Percentiles rank a stretch among this genome's conserved stretches.
phyloP scores from a whole-genome alignment of 805 yeast genomes.

The Jamesozyma gamospora region DNA sequence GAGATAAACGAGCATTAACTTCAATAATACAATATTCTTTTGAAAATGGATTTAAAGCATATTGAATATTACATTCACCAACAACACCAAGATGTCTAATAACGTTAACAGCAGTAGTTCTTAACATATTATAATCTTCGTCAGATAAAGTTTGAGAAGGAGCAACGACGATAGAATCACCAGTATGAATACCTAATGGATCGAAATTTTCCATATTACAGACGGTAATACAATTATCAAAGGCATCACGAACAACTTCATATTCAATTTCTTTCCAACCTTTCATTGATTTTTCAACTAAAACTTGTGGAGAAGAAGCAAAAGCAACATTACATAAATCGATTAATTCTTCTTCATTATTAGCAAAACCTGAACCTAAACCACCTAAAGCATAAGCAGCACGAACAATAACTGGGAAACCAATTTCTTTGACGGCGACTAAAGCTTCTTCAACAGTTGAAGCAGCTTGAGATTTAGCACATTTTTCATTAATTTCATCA shows the following conservation, averaged over 20 bases:
- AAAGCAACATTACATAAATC: slow-evolving; percentile 84
- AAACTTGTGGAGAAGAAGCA: slow-evolving; percentile 91
- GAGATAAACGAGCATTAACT: slow-evolving; percentile 93
- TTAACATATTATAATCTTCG: slow-evolving; percentile 94
- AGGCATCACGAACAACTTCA: slow-evolving; percentile 96
- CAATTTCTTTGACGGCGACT: slow-evolving; percentile 73
- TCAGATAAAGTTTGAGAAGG: slow-evolving; percentile 96
- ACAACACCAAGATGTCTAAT: slow-evolving; percentile 97
- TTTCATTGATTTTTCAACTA: slow-evolving; percentile 93
- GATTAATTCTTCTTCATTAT: slow-evolving; percentile 70
- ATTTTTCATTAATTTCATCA: slow-evolving; percentile 91
- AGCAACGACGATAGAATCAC: slow-evolving; percentile 98
- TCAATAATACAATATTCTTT: slow-evolving; percentile 95
- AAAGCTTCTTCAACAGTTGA: slow-evolving; percentile 71
- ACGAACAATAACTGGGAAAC: slow-evolving; percentile 92
- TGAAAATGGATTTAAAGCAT: slow-evolving; percentile 87
- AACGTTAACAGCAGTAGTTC: slow-evolving; percentile 95
- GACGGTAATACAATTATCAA: slow-evolving; percentile 95
- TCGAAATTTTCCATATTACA: slow-evolving; percentile 99
- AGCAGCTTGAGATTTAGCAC: slow-evolving; percentile 90
- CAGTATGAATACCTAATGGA: slow-evolving; percentile 97
- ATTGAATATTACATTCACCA: slow-evolving; percentile 98
- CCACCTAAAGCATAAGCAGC: slow-evolving; percentile 98
- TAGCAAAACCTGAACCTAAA: slow-evolving; percentile 95
- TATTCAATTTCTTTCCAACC: slow-evolving; percentile 99